These are phyloP conservation scores for Pinus taeda DNA, from an alignment of 75 land plant species.

Conservation along the genomic window DNA sequence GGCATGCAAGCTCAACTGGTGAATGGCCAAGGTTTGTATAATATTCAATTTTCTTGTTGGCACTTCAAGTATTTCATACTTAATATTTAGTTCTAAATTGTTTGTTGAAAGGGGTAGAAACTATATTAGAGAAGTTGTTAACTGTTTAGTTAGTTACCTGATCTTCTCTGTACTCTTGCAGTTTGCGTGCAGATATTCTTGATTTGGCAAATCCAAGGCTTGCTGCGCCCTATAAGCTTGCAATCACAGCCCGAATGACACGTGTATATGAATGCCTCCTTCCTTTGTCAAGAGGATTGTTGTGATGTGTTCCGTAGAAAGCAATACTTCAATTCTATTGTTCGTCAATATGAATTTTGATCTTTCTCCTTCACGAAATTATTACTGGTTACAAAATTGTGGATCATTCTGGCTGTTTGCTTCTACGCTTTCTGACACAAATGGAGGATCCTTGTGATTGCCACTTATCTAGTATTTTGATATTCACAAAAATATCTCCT, in stretches of 20 bases:
- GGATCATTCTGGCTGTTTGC: too few species aligned
- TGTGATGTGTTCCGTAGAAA: not conserved
- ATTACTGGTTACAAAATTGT: too few species aligned
- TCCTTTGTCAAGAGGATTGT: constrained; percentile 50
- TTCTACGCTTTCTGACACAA: too few species aligned
- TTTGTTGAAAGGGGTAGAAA: not conserved
- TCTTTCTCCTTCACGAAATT: not conserved
- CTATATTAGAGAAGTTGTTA: not conserved
- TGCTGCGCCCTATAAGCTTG: constrained; percentile 54
- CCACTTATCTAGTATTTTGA: too few species aligned
- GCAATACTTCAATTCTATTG: not conserved
- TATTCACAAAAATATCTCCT: too few species aligned
- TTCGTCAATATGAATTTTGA: not conserved
- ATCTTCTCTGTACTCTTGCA: constrained; percentile 21
- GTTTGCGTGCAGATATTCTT: constrained; percentile 81
- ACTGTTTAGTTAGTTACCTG: not conserved
- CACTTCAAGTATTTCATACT: not conserved
- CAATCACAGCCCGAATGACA: constrained; percentile 68
- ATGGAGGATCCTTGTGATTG: too few species aligned
- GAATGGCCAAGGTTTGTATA: constrained; percentile 67
- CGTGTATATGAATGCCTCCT: constrained; percentile 83
- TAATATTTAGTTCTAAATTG: not conserved
- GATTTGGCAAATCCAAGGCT: constrained; percentile 73
- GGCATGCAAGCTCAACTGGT: constrained; percentile 64
- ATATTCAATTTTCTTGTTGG: constrained; percentile 11